Evolutionary conservation across 2,329 filamentous ascomycete species (phyloP).

Genomic region (Talaromyces atroroseus): DNA sequence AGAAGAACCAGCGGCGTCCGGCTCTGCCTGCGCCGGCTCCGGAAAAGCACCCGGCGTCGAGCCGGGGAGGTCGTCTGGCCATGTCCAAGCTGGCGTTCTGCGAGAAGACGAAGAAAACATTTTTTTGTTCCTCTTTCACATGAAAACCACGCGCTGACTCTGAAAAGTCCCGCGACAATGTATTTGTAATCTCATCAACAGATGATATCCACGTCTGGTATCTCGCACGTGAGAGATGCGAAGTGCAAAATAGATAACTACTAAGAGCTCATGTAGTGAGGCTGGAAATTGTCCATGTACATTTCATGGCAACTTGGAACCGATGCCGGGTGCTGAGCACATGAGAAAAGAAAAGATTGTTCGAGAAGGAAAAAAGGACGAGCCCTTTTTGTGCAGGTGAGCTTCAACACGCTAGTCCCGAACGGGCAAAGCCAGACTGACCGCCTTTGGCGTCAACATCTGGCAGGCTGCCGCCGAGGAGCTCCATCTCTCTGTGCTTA

Average conservation of each 20-base stretch:
- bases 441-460: slow-evolving; percentile 28
- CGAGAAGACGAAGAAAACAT: slow-evolving; percentile 4
- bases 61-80: slow-evolving; percentile 13
- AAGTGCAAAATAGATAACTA: neutral
- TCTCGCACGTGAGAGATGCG: slow-evolving; percentile 3
- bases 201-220: neutral
- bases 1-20: slow-evolving; percentile 15
- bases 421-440: slow-evolving; percentile 11
- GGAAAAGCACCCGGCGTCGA: slow-evolving; percentile 2
- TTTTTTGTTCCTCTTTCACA: neutral
- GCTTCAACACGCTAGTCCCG: slow-evolving; percentile 6
- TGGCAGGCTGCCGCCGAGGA: slow-evolving; percentile 22
- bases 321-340: neutral
- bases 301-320: neutral
- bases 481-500: slow-evolving; percentile 9
- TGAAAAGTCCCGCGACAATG: neutral
- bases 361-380: slow-evolving; percentile 16
- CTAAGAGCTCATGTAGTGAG: neutral
- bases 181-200: neutral
- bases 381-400: slow-evolving; percentile 2
- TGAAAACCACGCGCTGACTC: neutral
- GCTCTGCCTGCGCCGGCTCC: slow-evolving; percentile 5
- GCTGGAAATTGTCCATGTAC: neutral
- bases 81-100: slow-evolving; percentile 9
- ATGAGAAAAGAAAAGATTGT: neutral